Evolutionary conservation across 176 grass and related monocot species (phyloP), one percentile per base, ranked within the genome.

Genomic region (Oryza australiensis): DNA sequence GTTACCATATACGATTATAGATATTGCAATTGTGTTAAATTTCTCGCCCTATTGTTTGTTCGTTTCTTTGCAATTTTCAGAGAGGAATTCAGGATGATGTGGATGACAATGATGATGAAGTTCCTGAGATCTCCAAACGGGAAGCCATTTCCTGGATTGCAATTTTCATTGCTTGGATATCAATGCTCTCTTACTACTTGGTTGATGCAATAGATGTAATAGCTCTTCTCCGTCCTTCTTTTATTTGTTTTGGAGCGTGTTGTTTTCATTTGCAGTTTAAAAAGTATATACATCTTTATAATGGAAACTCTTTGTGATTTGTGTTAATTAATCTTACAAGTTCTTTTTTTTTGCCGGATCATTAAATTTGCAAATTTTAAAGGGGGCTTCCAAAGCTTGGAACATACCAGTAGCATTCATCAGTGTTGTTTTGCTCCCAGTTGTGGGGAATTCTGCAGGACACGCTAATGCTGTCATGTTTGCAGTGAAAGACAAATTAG

Each of bases 401-500:
- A 78, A 87, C 29, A 83, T 93, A 87, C 94, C 94, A 0, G 57
- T 93, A 65, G 60, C 90, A 22, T 96, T 96, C 73, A 93, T 96
- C 48, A 96, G 90, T 80, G 91, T 88, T 75, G 83, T 96, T 82
- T 86, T 96, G 75, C 94, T 96, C 73, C 94, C 94, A 18, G 91
- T 96, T 29, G 90, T 96, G 55, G 90, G 88, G 59, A 96, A 96
- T 75, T 90, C 90, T n/a, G 94, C 94, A 4, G 88, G 93, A 87
- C 94, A 93, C 84, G 90, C 88, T 13, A 86, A 79, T 82, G 94
- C 94, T 76, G 57, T 93, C 22, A 89, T 93, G 80, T 96, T 89
- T 85, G 90, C 94, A 51, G 89, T 91, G 80, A 96, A 96, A 46
- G 94, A 96, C 74, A 96, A 91, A 81, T 89, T 96, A 72, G 94